phyloP scores from a whole-genome alignment of 768 basidiomycete genomes.

The Trametes cinnabarina region DNA sequence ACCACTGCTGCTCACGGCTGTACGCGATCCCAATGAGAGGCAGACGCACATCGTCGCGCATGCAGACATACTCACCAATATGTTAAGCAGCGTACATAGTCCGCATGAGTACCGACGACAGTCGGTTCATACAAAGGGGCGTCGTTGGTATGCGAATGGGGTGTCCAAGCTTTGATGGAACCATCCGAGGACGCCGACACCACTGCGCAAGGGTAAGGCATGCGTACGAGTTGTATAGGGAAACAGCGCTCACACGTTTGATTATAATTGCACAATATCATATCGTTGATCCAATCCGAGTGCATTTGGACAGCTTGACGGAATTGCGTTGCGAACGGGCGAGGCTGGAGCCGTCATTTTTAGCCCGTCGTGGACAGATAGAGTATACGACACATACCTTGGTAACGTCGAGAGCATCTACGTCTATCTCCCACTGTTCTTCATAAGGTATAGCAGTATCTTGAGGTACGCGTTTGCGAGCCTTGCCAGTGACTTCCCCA shows the following conservation, averaged over 20 bases:
- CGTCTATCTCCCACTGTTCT: conserved; percentile 78
- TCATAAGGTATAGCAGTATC: conserved; percentile 53
- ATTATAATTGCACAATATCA: conserved; percentile 86
- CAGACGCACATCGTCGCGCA: neutral
- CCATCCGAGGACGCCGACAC: conserved; percentile 96
- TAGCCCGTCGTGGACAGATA: neutral
- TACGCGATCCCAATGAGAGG: conserved; percentile 18
- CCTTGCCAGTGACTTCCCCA: conserved; percentile 58
- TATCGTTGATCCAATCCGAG: conserved; percentile 96
- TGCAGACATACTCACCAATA: conserved; percentile 51
- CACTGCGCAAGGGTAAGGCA: conserved; percentile 41
- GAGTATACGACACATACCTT: conserved; percentile 46
- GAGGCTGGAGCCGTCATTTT: neutral
- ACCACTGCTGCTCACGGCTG: conserved; percentile 80
- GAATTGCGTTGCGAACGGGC: conserved; percentile 56
- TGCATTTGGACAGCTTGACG: conserved; percentile 88
- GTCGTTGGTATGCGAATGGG: conserved; percentile 50
- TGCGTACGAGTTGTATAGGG: neutral
- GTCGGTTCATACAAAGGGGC: conserved; percentile 54
- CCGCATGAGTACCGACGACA: conserved; percentile 71
- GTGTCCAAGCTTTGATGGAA: conserved; percentile 90
- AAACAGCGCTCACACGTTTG: conserved; percentile 62
- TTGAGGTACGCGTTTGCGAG: conserved; percentile 31
- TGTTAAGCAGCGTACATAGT: conserved; percentile 82
- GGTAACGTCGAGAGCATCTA: conserved; percentile 45